Percentiles rank a stretch among this genome's conserved stretches.
Evolutionary conservation across 441 rosid genomes (phyloP).

Genomic region (Cnidoscolus chayamansa): DNA sequence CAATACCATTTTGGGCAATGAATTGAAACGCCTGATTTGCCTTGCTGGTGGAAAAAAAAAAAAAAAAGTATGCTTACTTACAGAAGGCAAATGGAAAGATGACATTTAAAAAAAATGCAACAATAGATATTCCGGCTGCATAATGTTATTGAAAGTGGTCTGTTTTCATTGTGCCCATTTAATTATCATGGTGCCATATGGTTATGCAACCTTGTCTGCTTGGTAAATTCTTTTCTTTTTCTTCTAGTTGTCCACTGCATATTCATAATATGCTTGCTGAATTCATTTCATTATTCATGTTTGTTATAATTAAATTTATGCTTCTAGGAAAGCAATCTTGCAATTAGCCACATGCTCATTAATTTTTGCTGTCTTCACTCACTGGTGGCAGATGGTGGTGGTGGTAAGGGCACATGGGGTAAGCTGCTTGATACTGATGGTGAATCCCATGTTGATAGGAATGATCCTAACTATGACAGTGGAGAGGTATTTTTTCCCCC

Average conservation of each 20-base stretch:
- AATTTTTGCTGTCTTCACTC: conserved; percentile 10
- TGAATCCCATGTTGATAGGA: conserved; percentile 63
- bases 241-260: not conserved
- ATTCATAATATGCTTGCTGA: not conserved
- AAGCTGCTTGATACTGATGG: conserved; percentile 80
- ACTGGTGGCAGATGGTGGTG: conserved; percentile 68
- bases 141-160: not conserved
- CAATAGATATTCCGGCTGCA: not conserved
- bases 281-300: not conserved
- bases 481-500: conserved; percentile 59
- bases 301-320: too few species aligned
- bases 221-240: not conserved
- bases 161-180: not conserved
- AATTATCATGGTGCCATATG: not conserved
- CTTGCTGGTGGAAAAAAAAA: not conserved
- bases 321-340: not conserved
- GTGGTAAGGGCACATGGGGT: conserved; percentile 97
- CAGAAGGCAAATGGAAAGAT: not conserved
- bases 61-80: not conserved
- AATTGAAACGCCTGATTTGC: not conserved
- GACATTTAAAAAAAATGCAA: not conserved
- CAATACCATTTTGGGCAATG: not conserved
- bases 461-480: conserved; percentile 95
- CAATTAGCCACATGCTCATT: conserved; percentile 2
- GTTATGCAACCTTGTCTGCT: not conserved